A percentile compares a stretch with the other conserved stretches of the same genome.
phyloP scores from a whole-genome alignment of 805 yeast genomes.

The Schizosaccharomyces pombe region DNA sequence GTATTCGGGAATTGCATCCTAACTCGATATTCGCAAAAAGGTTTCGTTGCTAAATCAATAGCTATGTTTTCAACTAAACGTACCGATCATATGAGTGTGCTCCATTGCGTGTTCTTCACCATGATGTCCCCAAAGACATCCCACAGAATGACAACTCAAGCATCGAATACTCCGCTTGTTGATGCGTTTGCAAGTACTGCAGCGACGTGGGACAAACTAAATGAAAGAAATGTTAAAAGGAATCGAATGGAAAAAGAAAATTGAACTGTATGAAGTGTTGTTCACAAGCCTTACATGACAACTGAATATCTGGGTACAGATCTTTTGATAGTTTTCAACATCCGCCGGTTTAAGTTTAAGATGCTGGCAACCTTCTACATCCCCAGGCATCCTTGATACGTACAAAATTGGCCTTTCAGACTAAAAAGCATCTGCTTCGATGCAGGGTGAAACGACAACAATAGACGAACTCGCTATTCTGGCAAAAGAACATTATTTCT shows the following conservation, averaged over 20 bases:
- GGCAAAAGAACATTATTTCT: too few relatives aligned
- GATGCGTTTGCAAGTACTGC: not conserved
- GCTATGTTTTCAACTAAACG: too few relatives aligned
- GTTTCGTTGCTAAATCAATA: too few relatives aligned
- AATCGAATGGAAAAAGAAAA: not conserved
- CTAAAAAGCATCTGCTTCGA: too few relatives aligned
- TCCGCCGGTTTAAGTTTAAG: not conserved
- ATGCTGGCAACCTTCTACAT: not conserved
- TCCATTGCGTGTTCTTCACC: slow-evolving; percentile 10
- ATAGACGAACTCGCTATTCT: too few relatives aligned
- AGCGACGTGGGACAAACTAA: not conserved
- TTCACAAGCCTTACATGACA: not conserved
- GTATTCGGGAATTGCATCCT: too few relatives aligned
- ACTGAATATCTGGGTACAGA: not conserved
- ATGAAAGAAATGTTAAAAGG: not conserved
- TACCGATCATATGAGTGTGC: slow-evolving; percentile 11
- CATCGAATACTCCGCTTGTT: slow-evolving; percentile 8
- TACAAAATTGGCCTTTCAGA: not conserved
- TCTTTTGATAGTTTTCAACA: not conserved
- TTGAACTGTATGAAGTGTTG: not conserved
- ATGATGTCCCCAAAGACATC: slow-evolving; percentile 10
- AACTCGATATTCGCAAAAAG: too few relatives aligned
- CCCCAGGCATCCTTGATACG: not conserved
- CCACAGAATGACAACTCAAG: slow-evolving; percentile 11
- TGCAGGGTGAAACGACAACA: too few relatives aligned